Evolutionary conservation across 1,284 basidiomycete species (phyloP).

Genomic region (Waitea zeae): DNA sequence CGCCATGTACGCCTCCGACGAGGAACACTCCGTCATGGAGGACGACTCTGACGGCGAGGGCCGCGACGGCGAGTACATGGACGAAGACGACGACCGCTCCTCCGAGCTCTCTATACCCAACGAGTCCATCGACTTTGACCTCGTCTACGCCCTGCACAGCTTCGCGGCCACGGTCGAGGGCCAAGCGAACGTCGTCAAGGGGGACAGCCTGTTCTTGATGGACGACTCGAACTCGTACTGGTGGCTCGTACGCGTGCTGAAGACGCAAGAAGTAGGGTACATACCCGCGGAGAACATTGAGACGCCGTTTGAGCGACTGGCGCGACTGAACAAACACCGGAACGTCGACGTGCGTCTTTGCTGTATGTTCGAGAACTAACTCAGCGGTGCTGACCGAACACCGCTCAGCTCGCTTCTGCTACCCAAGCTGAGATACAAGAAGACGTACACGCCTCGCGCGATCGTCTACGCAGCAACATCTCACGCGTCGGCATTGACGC

Average conservation of each 20-base stretch:
- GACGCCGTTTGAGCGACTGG: conserved; percentile 92
- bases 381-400: conserved; percentile 2
- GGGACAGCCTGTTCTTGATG: conserved; percentile 84
- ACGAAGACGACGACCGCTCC: conserved; percentile 59
- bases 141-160: conserved; percentile 81
- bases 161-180: conserved; percentile 94
- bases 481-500: conserved; percentile 26
- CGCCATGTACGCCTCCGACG: conserved; percentile 38
- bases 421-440: conserved; percentile 53
- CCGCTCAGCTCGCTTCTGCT: conserved; percentile 46
- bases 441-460: conserved; percentile 25
- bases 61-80: conserved; percentile 39
- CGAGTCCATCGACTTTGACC: conserved; percentile 81
- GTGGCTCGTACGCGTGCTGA: conserved; percentile 94
- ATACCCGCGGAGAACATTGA: conserved; percentile 99
- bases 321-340: conserved; percentile 90
- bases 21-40: conserved; percentile 62
- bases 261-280: conserved; percentile 98
- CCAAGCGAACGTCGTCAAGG: conserved; percentile 92
- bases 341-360: conserved; percentile 76
- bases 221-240: conserved; percentile 96
- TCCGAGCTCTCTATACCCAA: conserved; percentile 77
- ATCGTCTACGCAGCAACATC: conserved; percentile 32
- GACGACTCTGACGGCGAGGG: conserved; percentile 62
- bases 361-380: conserved; percentile 1